Conservation (phyloP, 805 yeast genomes). For the Yarrowia sp. region DNA sequence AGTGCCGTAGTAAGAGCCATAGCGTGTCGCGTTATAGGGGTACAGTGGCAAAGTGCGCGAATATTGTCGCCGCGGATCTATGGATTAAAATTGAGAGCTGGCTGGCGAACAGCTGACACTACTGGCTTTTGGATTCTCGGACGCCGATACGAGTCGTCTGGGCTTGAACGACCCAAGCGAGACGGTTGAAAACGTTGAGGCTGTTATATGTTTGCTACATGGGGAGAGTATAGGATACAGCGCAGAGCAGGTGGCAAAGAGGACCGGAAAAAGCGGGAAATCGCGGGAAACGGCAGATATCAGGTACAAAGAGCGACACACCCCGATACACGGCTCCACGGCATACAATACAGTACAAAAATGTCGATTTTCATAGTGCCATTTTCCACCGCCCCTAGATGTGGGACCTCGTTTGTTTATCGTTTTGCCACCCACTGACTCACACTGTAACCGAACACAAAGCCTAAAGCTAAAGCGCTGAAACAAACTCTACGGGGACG, state of each 20-base stretch:
- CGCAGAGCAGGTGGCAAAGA: neutral
- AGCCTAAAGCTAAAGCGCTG: neutral
- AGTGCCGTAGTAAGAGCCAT: neutral
- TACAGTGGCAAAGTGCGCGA: neutral
- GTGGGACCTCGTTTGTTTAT: neutral
- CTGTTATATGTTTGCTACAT: conserved; percentile 17
- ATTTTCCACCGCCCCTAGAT: neutral
- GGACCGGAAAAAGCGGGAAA: neutral
- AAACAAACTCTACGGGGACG: neutral
- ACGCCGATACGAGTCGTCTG: neutral
- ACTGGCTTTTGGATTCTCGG: neutral
- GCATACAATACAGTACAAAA: neutral
- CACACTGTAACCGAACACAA: conserved; percentile 18
- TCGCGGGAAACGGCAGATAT: neutral
- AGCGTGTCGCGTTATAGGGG: neutral
- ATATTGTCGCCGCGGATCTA: too few relatives aligned
- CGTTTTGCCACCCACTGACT: conserved; percentile 20
- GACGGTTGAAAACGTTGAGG: conserved; percentile 3
- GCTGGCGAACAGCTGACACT: neutral
- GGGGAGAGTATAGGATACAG: conserved; percentile 9
- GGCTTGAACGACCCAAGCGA: conserved; percentile 2
- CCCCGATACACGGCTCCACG: too few relatives aligned
- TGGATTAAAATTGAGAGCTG: too few relatives aligned
- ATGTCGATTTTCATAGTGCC: too few relatives aligned
- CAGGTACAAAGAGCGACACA: too few relatives aligned